phyloP scores from a whole-genome alignment of 1,139 yeast species.

The Wickerhamomyces sp. region DNA sequence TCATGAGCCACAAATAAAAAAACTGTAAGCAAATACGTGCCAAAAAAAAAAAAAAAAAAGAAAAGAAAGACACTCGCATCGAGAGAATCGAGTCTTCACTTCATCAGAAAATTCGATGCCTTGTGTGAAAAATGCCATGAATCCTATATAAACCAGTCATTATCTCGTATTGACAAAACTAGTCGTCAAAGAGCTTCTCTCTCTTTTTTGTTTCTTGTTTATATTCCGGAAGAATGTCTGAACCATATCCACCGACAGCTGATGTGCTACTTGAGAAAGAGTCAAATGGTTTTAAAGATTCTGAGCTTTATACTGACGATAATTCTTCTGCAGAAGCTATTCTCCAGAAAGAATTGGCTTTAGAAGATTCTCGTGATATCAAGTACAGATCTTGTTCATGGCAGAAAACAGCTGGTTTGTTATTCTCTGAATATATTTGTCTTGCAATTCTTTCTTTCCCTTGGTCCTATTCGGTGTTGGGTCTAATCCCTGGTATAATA shows the following conservation, averaged over 20 bases:
- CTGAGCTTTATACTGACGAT: slow-evolving; percentile 7
- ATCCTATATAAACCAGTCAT: too few species aligned
- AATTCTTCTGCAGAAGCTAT: slow-evolving; percentile 26
- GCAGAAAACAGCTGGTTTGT: slow-evolving; percentile 53
- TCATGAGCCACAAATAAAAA: too few species aligned
- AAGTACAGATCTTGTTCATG: slow-evolving; percentile 52
- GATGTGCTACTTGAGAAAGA: not conserved
- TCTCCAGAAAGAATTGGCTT: slow-evolving; percentile 24
- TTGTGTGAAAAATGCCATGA: too few species aligned
- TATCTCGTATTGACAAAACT: too few species aligned
- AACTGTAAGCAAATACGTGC: too few species aligned
- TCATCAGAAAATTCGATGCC: too few species aligned
- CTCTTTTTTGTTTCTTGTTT: not conserved
- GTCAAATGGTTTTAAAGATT: not conserved
- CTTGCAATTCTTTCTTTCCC: slow-evolving; percentile 63
- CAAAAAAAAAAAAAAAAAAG: too few species aligned
- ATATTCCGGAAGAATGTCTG: not conserved
- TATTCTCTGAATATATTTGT: slow-evolving; percentile 58
- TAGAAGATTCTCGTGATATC: slow-evolving; percentile 32
- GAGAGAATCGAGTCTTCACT: too few species aligned
- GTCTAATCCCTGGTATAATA: slow-evolving; percentile 54
- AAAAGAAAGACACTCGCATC: too few species aligned
- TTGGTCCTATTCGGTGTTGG: slow-evolving; percentile 58
- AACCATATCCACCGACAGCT: not conserved
- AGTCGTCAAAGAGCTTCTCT: not conserved